Evolutionary conservation across 805 yeast species (phyloP).

Genomic region (Yarrowia phangngaensis): DNA sequence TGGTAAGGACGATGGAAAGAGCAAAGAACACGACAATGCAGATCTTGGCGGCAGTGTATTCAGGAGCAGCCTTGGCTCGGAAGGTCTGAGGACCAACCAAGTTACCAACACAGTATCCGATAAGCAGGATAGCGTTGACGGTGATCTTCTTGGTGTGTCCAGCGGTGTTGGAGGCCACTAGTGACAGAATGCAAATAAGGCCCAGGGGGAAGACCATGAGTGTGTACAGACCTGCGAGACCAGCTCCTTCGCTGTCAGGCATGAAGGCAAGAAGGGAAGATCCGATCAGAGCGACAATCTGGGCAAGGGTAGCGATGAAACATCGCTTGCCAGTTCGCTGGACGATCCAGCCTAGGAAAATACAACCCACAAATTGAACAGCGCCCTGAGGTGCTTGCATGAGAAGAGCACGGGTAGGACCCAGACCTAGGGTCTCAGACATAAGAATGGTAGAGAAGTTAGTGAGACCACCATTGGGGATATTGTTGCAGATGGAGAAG

Average conservation of each 20-base stretch:
- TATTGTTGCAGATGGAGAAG: constrained; percentile 42
- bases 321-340: constrained; percentile 30
- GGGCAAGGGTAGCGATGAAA: constrained; percentile 48
- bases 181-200: constrained; percentile 43
- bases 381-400: constrained; percentile 37
- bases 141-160: constrained; percentile 71
- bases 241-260: constrained; percentile 40
- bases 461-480: constrained; percentile 55
- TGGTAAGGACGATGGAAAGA: constrained; percentile 44
- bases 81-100: constrained; percentile 74
- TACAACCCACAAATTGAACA: constrained; percentile 36
- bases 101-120: constrained; percentile 66
- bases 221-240: constrained; percentile 44
- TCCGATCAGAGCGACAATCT: constrained; percentile 47
- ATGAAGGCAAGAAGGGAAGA: constrained; percentile 46
- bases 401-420: constrained; percentile 37
- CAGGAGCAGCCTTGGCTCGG: constrained; percentile 54
- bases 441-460: constrained; percentile 48
- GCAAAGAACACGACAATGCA: constrained; percentile 54
- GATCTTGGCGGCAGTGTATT: constrained; percentile 55
- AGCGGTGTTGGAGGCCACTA: constrained; percentile 52
- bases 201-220: constrained; percentile 37
- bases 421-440: constrained; percentile 30
- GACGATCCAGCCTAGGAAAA: constrained; percentile 29
- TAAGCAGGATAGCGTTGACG: constrained; percentile 54